Conservation (phyloP, 2,329 filamentous ascomycete genomes). For the Talaromyces sp. region DNA sequence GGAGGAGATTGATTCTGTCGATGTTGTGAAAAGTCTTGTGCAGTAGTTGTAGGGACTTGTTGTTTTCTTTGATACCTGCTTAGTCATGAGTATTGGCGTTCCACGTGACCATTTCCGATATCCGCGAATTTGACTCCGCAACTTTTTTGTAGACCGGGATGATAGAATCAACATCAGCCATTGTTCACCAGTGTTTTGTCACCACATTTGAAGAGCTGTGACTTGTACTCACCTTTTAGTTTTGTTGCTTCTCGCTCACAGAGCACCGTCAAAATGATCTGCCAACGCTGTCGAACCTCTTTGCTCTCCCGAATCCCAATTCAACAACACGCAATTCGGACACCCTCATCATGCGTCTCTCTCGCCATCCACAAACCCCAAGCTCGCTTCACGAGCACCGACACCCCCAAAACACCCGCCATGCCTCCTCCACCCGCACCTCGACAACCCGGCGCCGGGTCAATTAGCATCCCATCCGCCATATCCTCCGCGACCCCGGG, state of each 20-base stretch:
- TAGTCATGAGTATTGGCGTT: not conserved
- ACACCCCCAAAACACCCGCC: slow-evolving; percentile 24
- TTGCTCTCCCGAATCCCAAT: slow-evolving; percentile 37
- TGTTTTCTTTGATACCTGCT: not conserved
- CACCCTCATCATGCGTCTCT: slow-evolving; percentile 29
- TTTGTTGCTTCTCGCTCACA: not conserved
- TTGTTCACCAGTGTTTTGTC: not conserved
- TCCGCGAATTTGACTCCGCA: slow-evolving; percentile 10
- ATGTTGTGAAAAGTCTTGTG: slow-evolving; percentile 7
- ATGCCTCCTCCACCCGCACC: slow-evolving; percentile 29
- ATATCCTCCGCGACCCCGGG: slow-evolving; percentile 40
- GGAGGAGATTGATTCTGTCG: slow-evolving; percentile 12
- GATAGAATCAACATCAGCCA: not conserved
- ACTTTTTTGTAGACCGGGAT: slow-evolving; percentile 1
- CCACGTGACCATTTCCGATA: not conserved
- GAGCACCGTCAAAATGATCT: slow-evolving; percentile 35
- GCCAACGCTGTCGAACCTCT: slow-evolving; percentile 39
- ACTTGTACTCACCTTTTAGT: too few species aligned
- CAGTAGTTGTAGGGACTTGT: not conserved
- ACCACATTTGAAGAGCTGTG: not conserved
- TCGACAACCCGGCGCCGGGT: slow-evolving; percentile 30
- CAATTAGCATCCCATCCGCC: slow-evolving; percentile 33
- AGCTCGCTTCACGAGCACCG: slow-evolving; percentile 32
- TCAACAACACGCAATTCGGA: slow-evolving; percentile 29
- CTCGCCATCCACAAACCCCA: slow-evolving; percentile 30